Evolutionary conservation across 192 early-diverging fungal species (phyloP), one percentile per base, ranked within the genome.

Genomic region (Pilaira anomala): DNA sequence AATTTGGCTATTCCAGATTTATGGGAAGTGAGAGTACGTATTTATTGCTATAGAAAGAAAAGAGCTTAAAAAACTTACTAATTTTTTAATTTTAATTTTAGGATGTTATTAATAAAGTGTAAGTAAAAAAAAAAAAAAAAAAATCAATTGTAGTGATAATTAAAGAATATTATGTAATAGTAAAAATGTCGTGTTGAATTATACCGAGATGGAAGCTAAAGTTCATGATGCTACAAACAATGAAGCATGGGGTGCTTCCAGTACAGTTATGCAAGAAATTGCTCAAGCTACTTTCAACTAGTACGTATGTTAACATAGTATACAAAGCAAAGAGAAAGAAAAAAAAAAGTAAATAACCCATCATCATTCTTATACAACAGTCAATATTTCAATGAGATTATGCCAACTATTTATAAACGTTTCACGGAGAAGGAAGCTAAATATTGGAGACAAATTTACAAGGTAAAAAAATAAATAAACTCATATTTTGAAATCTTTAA

Each of bases 391-490:
- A 89, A 91, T 64, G 96, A 98, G 71, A 93, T 98, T 62, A 96
- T 98, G 93, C 82, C 93, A 1, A 90, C 89, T 25, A 88, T 97
- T 51, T 97, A 93, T 73, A 82, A 89, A 59, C 85, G 88, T 24
- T 85, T 96, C 63, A 83, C 88, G 45, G 94, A 98, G 65, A 88
- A 87, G 39, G 83, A 89, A 59, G 83, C 89, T 0, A 69, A 82
- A n/a, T 87, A 90, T 65, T 98, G 96, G 96, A 78, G 94, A 61
- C 90, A 93, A 68, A 88, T 90, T 16, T 98, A 98, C 82, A 98
- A 98, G 82, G 88, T 88, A 60, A 13, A 18, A 11, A 3, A 14
- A 53, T 40, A 40, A 8, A 5, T 40, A 40, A 8, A 40, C 39
- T 40, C 39, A 13, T 19, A n/a, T n/a, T n/a, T n/a, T n/a, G n/a